Evolutionary conservation across 345 rosid genomes (phyloP), one percentile per base, ranked within the genome.

Genomic region (Sonneratia caseolaris): DNA sequence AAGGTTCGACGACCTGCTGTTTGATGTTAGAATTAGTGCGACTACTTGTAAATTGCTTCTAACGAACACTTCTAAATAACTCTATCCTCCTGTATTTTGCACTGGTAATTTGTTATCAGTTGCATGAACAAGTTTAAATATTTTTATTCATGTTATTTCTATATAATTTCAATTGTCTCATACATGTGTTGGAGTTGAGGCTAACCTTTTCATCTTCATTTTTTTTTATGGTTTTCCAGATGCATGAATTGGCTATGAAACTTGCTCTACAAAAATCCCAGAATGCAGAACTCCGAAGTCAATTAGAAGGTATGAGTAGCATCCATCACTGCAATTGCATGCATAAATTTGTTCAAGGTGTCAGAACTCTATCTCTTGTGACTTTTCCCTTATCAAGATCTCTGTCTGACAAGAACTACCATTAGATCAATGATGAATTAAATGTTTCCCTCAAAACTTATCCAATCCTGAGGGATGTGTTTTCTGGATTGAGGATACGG

Each of bases 261-360:
- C 97, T 95, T 70, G 82, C 96, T 67, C 78, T 86, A 78, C 99
- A 90, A 72, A 95, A 89, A 84, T 88, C 94, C 56, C 92, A 87
- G 79, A 92, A 88, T 79, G 76, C 87, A 3, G 96, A 89, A 79
- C 87, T 95, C 65, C 86, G 96, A 81, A 84, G 79, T 79, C 98
- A 95, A 59, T 92, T 92, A 77, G 96, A 89, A 88, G 97, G 99
- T 90, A 73, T 64, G 75, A 35, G 55, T 37, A 15, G 37, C 3
- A 24, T 66, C 67, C 42, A n/a, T 24, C 56, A 32, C 72, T 74
- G 37, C 37, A n/a, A 24, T 15, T 36, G 42, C 59, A 66, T 71
- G 24, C 43, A 32, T 64, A 3, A 48, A 64, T 10, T 24, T 66
- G n/a, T 42, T 51, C 36, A 2, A 21, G 9, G 5, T 40, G 32